Evolutionary conservation across 2,329 filamentous ascomycete species (phyloP), one percentile per base, ranked within the genome.

Genomic region (Diaporthe humulicola): DNA sequence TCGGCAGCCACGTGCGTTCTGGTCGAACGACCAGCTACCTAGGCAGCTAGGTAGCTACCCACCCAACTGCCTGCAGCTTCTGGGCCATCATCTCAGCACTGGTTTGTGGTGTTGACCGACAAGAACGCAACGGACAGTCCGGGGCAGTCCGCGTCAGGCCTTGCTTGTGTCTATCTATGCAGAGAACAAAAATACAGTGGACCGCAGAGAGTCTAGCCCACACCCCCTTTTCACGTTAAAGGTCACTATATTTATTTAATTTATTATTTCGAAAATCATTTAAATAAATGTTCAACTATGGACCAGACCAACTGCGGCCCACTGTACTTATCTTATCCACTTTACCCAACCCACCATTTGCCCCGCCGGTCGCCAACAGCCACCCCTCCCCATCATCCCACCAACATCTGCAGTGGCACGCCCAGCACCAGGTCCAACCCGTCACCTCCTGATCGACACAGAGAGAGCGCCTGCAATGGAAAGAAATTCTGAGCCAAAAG

Each of bases 1-100:
- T 66, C 15, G 36, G 42, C 60, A 50, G 28, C 42, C 60, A 66
- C 60, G 60, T 66, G 60, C 61, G 12, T 25, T n/a, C 60, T 64
- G 10, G n/a, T 12, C 9, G n/a, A 58, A 58, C 56, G 7, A 60
- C 56, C 54, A 36, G 14, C 52, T 15, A 56, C 14, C 14, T 14
- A 14, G n/a, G n/a, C 22, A n/a, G 25, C n/a, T n/a, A n/a, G n/a
- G n/a, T n/a, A n/a, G n/a, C n/a, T n/a, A n/a, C n/a, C n/a, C n/a
- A n/a, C n/a, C n/a, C n/a, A n/a, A n/a, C n/a, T n/a, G n/a, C n/a
- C n/a, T 15, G 22, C 33, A 38, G 56, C 56, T 15, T 38, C 56
- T 58, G 54, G 54, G 19, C 9, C 19, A 8, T 9, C 19, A 8
- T 9, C 33, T 36, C 10, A 12, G 30, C 33, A 38, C 30, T 58